phyloP scores from a whole-genome alignment of 352 stramenopile genomes.

The Saprolegnia parasitica region DNA sequence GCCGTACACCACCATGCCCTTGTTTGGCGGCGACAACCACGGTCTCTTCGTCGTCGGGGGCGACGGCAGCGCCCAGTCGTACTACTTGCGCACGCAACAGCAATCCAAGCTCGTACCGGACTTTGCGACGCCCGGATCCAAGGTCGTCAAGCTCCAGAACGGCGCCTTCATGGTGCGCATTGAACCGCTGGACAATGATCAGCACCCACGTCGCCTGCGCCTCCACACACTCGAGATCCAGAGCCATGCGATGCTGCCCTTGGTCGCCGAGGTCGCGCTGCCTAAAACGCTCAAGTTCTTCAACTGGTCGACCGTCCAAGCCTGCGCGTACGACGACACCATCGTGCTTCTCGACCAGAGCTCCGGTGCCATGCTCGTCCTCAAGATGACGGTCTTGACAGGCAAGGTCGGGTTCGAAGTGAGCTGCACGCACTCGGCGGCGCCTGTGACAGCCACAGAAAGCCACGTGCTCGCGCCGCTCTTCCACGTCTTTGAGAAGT shows the following conservation, averaged over 20 bases:
- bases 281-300: neutral
- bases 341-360: conserved; percentile 36
- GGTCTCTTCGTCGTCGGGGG: neutral
- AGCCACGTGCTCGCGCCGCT: conserved; percentile 31
- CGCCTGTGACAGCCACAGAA: conserved; percentile 12
- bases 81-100: conserved; percentile 9
- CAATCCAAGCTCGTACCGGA: neutral
- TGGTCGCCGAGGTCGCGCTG: neutral
- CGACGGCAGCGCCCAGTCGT: conserved; percentile 6
- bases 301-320: conserved; percentile 26
- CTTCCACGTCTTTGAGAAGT: conserved; percentile 57
- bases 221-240: conserved; percentile 32
- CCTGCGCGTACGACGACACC: conserved; percentile 32
- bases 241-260: conserved; percentile 22
- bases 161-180: conserved; percentile 37
- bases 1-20: neutral
- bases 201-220: conserved; percentile 28
- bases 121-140: neutral
- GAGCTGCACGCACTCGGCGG: conserved; percentile 28
- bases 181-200: conserved; percentile 10
- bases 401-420: conserved; percentile 30
- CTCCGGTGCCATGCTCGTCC: conserved; percentile 25
- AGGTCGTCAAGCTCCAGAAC: conserved; percentile 21
- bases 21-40: conserved; percentile 29
- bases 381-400: conserved; percentile 33